A percentile compares a stretch with the other conserved stretches of the same genome.
phyloP scores from a whole-genome alignment of 139 green algal species.

The Micromonas pusilla region DNA sequence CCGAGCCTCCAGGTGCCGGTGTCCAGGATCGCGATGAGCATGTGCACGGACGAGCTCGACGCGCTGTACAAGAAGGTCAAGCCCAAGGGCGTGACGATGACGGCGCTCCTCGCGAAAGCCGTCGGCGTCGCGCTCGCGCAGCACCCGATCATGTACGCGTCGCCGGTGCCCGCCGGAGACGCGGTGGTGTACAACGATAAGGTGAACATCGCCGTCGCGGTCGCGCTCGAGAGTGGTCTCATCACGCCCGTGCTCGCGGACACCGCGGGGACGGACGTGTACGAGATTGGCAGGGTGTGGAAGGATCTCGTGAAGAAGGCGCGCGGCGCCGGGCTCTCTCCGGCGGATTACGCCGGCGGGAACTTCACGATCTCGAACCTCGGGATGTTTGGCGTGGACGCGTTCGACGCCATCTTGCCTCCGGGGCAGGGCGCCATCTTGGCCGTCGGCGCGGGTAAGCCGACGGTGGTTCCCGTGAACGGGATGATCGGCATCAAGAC shows the following conservation, averaged over 20 bases:
- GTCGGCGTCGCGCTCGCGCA: conserved; percentile 74
- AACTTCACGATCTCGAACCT: conserved; percentile 99
- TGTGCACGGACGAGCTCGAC: conserved; percentile 90
- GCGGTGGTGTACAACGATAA: conserved; percentile 82
- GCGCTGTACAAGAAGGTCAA: conserved; percentile 90
- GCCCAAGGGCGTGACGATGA: conserved; percentile 97
- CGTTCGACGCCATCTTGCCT: conserved; percentile 93
- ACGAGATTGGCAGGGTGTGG: conserved; percentile 79
- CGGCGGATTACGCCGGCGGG: conserved; percentile 56
- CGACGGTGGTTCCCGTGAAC: conserved; percentile 72
- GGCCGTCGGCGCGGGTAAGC: conserved; percentile 78
- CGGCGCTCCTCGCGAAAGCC: conserved; percentile 90
- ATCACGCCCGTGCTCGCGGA: conserved; percentile 97
- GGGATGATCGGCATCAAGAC: conserved; percentile 85
- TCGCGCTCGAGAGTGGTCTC: conserved; percentile 92
- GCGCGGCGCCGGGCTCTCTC: conserved; percentile 77
- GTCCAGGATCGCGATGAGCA: conserved; percentile 85
- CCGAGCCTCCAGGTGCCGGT: conserved; percentile 85
- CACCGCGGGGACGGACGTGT: conserved; percentile 88
- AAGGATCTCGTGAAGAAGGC: conserved; percentile 81
- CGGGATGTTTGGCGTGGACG: conserved; percentile 95
- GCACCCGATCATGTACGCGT: conserved; percentile 84
- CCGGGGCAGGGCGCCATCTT: conserved; percentile 82
- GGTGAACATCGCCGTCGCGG: conserved; percentile 90
- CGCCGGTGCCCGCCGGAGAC: conserved; percentile 62